Base-by-base conservation (phyloP, 202 grass and related monocot genomes). In the Zizania palustris region DNA sequence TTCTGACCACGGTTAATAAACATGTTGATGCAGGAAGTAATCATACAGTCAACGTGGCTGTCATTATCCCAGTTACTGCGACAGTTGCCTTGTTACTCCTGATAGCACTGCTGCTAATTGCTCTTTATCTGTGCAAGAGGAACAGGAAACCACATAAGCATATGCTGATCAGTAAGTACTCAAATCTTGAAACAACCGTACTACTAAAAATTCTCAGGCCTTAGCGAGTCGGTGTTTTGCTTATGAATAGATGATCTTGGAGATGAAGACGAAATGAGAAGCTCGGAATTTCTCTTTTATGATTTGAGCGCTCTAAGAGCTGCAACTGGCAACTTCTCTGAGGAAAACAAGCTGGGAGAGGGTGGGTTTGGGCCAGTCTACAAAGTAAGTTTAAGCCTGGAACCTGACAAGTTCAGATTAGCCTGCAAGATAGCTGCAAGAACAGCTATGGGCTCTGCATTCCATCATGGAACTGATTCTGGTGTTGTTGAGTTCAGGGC, bases 281-380 rank as follows among this genome's bases (percentile, higher is more conserved):
- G 61, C 11, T 57, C 76, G 14, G 76, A 92, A 5, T 71, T 67
- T n/a, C 14, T 78, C 0, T 3, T 84, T 5, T 87, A 79, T 45
- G 83, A 87, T 82, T 9, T 93, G 28, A 76, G 45, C 10, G 78
- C 77, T 6, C 12, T 93, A 3, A 13, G 42, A 78, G 63, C 62
- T 20, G 90, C 87, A n/a, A 90, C 84, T 0, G 1, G 67, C 51
- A 87, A 85, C 22, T 93, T 93, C 0, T 85, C 80, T 3, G 67
- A 79, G 19, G 65, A 76, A 75, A 89, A 93, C 21, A 93, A 85
- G 48, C 86, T 90, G 3, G 68, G 81, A 8, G 77, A 85, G 85
- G 84, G 90, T 11, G 80, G 76, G n/a, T 90, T 93, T n/a, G 87
- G 87, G 3, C 40, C 73, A 3, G 87, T 93, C 0, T 93, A 93